Conservation (phyloP, 305 asterid genomes). For the Fraxinus dipetala region DNA sequence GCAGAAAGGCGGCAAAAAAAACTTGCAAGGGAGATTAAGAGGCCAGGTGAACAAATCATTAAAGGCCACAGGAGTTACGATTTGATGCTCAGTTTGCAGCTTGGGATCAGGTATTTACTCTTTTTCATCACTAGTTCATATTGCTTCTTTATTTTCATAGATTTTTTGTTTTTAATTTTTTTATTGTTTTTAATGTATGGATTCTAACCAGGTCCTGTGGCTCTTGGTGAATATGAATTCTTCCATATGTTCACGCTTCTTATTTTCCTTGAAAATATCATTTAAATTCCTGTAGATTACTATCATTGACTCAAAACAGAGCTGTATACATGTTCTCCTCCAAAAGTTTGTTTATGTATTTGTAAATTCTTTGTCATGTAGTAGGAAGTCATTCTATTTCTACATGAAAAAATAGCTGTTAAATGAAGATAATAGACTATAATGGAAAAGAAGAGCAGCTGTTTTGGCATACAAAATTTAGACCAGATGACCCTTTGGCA, state of each 20-base stretch:
- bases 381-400: not conserved
- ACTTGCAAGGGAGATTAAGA: conserved; percentile 67
- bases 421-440: not conserved
- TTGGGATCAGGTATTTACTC: conserved; percentile 82
- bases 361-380: not conserved
- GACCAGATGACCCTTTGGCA: not conserved
- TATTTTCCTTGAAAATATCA: not conserved
- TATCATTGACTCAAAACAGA: not conserved
- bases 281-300: not conserved
- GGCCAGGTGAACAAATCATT: conserved; percentile 82
- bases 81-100: conserved; percentile 95
- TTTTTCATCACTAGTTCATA: conserved; percentile 11
- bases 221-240: not conserved
- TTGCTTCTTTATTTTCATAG: conserved; percentile 1
- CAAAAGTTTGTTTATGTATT: not conserved
- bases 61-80: conserved; percentile 99
- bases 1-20: conserved; percentile 64
- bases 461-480: not conserved
- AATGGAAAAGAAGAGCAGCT: not conserved
- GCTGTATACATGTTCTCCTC: not conserved
- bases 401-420: not conserved
- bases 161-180: not conserved
- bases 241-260: not conserved
- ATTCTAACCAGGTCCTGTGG: not conserved
- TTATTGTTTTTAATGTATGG: not conserved